Conservation (phyloP, 1,139 yeast species). For the Geotrichum carabidarum region DNA sequence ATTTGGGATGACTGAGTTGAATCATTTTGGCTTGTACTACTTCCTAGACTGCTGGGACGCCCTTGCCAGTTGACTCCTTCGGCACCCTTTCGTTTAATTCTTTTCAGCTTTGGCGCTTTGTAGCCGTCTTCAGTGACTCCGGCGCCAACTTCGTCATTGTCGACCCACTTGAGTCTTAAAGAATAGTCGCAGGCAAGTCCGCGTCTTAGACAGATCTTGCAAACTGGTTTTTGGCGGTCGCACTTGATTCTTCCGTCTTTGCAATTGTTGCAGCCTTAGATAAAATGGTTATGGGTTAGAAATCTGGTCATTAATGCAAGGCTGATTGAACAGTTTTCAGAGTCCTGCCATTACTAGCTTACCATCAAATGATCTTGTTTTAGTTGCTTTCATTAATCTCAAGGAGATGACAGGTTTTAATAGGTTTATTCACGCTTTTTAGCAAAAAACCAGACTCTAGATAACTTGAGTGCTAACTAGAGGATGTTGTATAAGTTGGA, state of each 20-base stretch:
- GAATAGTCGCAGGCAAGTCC: slow-evolving; percentile 15
- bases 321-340: neutral
- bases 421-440: no score
- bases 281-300: neutral
- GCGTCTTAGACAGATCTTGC: slow-evolving; percentile 12
- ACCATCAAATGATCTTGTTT: slow-evolving; percentile 11
- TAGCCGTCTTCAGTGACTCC: slow-evolving; percentile 2
- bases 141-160: slow-evolving; percentile 8
- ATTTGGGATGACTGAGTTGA: no score
- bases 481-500: no score
- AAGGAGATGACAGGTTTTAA: neutral
- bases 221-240: slow-evolving; percentile 17
- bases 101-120: slow-evolving; percentile 12
- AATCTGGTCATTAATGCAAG: neutral
- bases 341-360: neutral
- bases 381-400: neutral
- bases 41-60: neutral
- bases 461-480: no score
- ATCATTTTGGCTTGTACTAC: neutral
- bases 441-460: no score
- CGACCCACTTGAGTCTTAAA: slow-evolving; percentile 18
- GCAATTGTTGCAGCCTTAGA: slow-evolving; percentile 11
- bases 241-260: slow-evolving; percentile 16
- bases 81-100: slow-evolving; percentile 2
- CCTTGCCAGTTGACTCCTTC: neutral